These are phyloP conservation scores for Alliaria petiolata DNA, from an alignment of 345 rosid species.

Conservation along the genomic window DNA sequence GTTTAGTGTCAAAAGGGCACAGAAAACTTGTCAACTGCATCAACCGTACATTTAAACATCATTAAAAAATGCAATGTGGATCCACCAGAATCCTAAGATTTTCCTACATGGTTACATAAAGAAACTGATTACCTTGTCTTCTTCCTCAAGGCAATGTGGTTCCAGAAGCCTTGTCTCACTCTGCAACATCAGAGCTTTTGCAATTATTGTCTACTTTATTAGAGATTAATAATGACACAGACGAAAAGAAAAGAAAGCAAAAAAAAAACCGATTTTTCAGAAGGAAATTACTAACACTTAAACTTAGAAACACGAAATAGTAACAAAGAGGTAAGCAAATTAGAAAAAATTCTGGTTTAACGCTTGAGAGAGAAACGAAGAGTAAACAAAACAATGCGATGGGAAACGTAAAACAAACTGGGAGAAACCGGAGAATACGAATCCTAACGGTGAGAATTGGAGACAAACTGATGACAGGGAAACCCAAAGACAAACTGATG, in stretches of 20 bases:
- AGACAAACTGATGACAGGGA: too few species aligned
- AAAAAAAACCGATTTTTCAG: too few species aligned
- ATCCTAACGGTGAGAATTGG: not conserved
- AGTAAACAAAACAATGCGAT: not conserved
- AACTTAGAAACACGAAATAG: not conserved
- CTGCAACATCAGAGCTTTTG: too few species aligned
- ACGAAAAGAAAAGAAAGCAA: too few species aligned
- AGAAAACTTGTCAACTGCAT: not conserved
- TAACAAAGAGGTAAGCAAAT: not conserved
- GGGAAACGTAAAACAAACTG: too few species aligned
- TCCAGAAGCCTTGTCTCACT: not conserved
- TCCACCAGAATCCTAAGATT: too few species aligned
- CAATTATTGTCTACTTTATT: too few species aligned
- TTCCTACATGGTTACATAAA: not conserved
- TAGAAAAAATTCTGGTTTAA: not conserved
- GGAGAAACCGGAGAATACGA: not conserved
- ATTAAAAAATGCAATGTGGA: not conserved
- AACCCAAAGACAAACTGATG: too few species aligned
- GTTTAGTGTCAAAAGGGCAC: not conserved
- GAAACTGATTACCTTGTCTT: constrained; percentile 3
- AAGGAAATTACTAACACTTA: too few species aligned
- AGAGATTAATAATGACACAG: too few species aligned
- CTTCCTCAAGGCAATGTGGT: constrained; percentile 10
- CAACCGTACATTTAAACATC: not conserved
- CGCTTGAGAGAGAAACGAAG: not conserved